These are phyloP conservation scores for Diaporthe vexans DNA, from an alignment of 2,329 filamentous ascomycete species.

Conservation along the genomic window DNA sequence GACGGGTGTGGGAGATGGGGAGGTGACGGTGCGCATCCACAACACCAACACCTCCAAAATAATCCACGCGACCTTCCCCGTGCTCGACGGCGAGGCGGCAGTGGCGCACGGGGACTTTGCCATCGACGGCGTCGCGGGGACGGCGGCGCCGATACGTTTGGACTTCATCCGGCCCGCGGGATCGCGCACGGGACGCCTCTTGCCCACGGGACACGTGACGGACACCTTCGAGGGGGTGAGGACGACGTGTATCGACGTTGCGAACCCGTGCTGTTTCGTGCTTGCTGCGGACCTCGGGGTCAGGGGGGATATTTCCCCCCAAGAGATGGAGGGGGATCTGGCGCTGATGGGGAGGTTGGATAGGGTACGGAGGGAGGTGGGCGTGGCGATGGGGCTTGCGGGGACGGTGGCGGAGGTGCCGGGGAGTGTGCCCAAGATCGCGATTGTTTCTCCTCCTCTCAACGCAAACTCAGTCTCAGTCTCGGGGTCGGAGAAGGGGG, in stretches of 20 bases:
- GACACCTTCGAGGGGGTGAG: slow-evolving; percentile 49
- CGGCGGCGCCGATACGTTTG: slow-evolving; percentile 52
- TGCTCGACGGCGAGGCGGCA: slow-evolving; percentile 53
- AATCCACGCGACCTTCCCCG: slow-evolving; percentile 54
- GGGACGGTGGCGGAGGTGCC: slow-evolving; percentile 53
- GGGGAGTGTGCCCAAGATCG: slow-evolving; percentile 60
- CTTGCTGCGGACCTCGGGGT: slow-evolving; percentile 50
- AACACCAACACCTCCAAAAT: slow-evolving; percentile 80
- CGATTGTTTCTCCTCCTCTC: too few species aligned
- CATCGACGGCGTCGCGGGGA: slow-evolving; percentile 58
- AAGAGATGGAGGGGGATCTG: slow-evolving; percentile 50
- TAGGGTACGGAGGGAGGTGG: slow-evolving; percentile 54
- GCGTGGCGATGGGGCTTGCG: slow-evolving; percentile 57
- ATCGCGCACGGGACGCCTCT: slow-evolving; percentile 55
- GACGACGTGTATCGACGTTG: slow-evolving; percentile 54
- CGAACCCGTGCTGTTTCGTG: slow-evolving; percentile 59
- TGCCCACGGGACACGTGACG: slow-evolving; percentile 55
- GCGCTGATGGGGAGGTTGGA: slow-evolving; percentile 52
- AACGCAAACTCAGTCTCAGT: too few species aligned
- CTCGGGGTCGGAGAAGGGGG: too few species aligned
- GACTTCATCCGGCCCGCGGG: slow-evolving; percentile 57
- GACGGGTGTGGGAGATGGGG: background rate
- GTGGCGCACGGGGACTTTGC: slow-evolving; percentile 50
- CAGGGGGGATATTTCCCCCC: slow-evolving; percentile 44
- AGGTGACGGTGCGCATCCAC: slow-evolving; percentile 68